Base-by-base conservation (phyloP, 805 yeast species). In the Kodamaea sagamina region DNA sequence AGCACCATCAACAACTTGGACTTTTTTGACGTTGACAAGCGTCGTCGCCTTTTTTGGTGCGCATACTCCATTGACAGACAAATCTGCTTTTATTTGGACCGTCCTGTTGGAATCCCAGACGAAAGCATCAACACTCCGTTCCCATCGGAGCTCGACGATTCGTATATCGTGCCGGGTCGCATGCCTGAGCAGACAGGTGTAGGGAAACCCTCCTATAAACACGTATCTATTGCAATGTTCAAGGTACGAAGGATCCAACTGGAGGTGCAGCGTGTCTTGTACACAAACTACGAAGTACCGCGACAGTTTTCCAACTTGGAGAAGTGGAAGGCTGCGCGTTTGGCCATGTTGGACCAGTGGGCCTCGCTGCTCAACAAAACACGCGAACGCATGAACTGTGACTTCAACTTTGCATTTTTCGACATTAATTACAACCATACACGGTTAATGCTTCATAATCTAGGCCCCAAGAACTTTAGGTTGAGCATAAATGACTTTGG, bases 61-160 rank as follows among this genome's bases (percentile, higher is more conserved):
- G 81, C 92, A 1, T 89, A 89, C 59, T 77, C 90, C 1, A 63
- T 90, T 43, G 97, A 89, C 60, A 66, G 97, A 17, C 96, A 89
- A 58, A 81, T 88, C 7, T 85, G 95, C 58, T 82, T 89, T 34
- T 89, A 89, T 57, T 68, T 89, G 39, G 95, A 95, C 1, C 73
- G 97, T 28, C 97, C 97, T 0, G 83, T 85, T 50, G 93, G 95
- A 0, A 84, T 89, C 1, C 93, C 95, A 0, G 96, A 89, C 52
- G 89, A 84, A 49, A 75, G 81, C 39, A 78, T 89, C 34, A 74
- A 79, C 40, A 83, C 86, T 1, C 78, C 78, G 31, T 86, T 82
- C 57, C 95, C 96, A 0, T 77, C 85, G 12, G 74, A 74, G 32
- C 62, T 84, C 36, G 97, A 89, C 63, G 97, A 89, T 57, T 74